A percentile compares a stretch with the other conserved stretches of the same genome.
phyloP scores from a whole-genome alignment of 2,329 filamentous ascomycete genomes.

The Clarireedia homoeocarpa region DNA sequence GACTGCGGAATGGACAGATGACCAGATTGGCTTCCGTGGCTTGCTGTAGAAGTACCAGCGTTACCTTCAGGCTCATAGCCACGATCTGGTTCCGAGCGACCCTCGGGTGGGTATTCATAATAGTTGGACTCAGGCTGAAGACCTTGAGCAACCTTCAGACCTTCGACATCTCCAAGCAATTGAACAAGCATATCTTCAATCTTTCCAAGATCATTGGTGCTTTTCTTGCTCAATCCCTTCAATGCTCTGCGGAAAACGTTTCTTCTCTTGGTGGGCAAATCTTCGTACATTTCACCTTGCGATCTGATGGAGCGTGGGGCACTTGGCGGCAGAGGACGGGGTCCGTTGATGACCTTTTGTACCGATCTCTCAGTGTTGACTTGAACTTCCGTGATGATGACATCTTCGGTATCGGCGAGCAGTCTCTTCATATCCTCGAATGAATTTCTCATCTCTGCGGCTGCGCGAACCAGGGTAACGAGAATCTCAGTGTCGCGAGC shows the following conservation, averaged over 20 bases:
- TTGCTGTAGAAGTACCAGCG: slow-evolving; percentile 66
- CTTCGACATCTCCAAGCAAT: slow-evolving; percentile 85
- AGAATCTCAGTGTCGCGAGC: slow-evolving; percentile 95
- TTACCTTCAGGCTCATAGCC: slow-evolving; percentile 81
- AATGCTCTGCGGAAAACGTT: slow-evolving; percentile 93
- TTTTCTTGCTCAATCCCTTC: slow-evolving; percentile 81
- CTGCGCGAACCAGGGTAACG: slow-evolving; percentile 85
- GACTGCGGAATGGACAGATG: slow-evolving; percentile 54
- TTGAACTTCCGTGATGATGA: slow-evolving; percentile 80
- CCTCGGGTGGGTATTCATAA: slow-evolving; percentile 56
- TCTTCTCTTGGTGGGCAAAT: slow-evolving; percentile 68
- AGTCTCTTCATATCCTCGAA: slow-evolving; percentile 94
- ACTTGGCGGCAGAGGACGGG: slow-evolving; percentile 69
- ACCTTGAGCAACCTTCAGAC: slow-evolving; percentile 54
- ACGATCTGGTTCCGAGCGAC: slow-evolving; percentile 58
- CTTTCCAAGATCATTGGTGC: slow-evolving; percentile 75
- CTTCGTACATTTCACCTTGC: slow-evolving; percentile 45
- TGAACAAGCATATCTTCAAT: slow-evolving; percentile 92
- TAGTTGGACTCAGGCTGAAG: slow-evolving; percentile 49
- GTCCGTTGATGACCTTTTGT: slow-evolving; percentile 75
- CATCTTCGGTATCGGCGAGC: slow-evolving; percentile 81
- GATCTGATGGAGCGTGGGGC: slow-evolving; percentile 40
- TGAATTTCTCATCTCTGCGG: slow-evolving; percentile 92
- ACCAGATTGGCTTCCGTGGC: slow-evolving; percentile 66
- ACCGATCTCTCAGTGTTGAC: slow-evolving; percentile 81